Evolutionary conservation across 2,329 filamentous ascomycete species (phyloP).

Genomic region (Waltergamsia citrina): DNA sequence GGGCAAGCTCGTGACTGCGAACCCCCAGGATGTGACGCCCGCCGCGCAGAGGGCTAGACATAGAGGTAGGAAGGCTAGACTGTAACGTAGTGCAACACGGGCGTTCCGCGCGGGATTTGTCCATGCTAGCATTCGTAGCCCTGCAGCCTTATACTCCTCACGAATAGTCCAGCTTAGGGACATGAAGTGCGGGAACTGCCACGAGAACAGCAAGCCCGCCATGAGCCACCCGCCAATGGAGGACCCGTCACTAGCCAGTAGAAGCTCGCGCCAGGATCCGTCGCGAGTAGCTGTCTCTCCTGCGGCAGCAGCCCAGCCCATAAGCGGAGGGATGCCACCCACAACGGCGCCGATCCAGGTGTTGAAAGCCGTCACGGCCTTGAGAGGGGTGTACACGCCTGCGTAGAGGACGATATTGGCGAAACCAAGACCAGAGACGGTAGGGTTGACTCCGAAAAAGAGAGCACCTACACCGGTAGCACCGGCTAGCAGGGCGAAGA

Average conservation of each 20-base stretch:
- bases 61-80: conserved; percentile 75
- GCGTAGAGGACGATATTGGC: conserved; percentile 86
- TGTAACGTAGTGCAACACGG: conserved; percentile 82
- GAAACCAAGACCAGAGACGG: conserved; percentile 75
- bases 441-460: conserved; percentile 89
- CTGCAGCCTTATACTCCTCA: conserved; percentile 72
- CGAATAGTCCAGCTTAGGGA: conserved; percentile 81
- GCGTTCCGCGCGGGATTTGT: conserved; percentile 78
- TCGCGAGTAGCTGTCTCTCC: conserved; percentile 73
- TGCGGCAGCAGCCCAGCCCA: conserved; percentile 96
- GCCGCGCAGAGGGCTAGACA: conserved; percentile 71
- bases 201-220: conserved; percentile 76
- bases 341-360: conserved; percentile 94
- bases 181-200: conserved; percentile 99
- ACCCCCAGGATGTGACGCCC: conserved; percentile 78
- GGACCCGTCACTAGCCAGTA: conserved; percentile 55
- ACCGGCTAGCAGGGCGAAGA: conserved; percentile 73
- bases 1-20: conserved; percentile 68
- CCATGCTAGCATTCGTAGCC: conserved; percentile 71
- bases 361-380: conserved; percentile 76
- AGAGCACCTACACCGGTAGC: conserved; percentile 60
- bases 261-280: conserved; percentile 67
- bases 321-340: conserved; percentile 86
- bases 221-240: conserved; percentile 79
- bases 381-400: conserved; percentile 85